Evolutionary conservation across 495 filamentous ascomycete species (phyloP), one percentile per base, ranked within the genome.

Genomic region (Penicillium crystallinum): DNA sequence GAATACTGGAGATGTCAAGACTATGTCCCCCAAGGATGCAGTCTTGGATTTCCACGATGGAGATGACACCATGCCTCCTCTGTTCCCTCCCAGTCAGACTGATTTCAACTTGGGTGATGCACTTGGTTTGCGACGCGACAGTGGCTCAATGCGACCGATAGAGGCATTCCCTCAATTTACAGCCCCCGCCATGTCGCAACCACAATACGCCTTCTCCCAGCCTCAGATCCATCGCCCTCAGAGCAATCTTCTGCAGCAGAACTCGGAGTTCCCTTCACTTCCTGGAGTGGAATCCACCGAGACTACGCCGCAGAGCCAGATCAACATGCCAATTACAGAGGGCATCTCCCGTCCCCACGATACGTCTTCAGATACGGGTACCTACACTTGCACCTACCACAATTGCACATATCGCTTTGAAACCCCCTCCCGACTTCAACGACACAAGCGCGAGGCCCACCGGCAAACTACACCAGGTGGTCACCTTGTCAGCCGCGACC

Each of bases 21-120:
- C 95, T 5, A 97, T 98, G 46, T 98, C 93, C 12, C 93, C 93
- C 27, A 95, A 97, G 75, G 93, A 97, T 61, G 90, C 91, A 4
- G 65, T 92, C 53, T 73, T 95, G 52, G 92, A 96, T 22, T 96
- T 90, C 65, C 77, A 85, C 49, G 87, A 91, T 37, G 68, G 78
- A 7, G 86, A 85, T 0, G 85, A 87, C 46, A 79, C 80, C 50
- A 78, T 86, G 56, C 82, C 88, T 31, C 45, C 66, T 15, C 69
- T 95, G 27, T 91, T 91, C 68, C 82, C 87, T 65, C 64, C 65
- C 56, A 78, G 62, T 35, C 68, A 69, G 43, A 46, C 52, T 42
- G 72, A 77, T 45, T 71, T 75, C 49, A 71, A 72, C 36, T 27
- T 75, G 39, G 71, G 70, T 5, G 69, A 74, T 53, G 51, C 64